Evolutionary conservation across 2,329 filamentous ascomycete genomes (phyloP), one percentile per base, ranked within the genome.

Genomic region (Aquanectria penicillioides): DNA sequence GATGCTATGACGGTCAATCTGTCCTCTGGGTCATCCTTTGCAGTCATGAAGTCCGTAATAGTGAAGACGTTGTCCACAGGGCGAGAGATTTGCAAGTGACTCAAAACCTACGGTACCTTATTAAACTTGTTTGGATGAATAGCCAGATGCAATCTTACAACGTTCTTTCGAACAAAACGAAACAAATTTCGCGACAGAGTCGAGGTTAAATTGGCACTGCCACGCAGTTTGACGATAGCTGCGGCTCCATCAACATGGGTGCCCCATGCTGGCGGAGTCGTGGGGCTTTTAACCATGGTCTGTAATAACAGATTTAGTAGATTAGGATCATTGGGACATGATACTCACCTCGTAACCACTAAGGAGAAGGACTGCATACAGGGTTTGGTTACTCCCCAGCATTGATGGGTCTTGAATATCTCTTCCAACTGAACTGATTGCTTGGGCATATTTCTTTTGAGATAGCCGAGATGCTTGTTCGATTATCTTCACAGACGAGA

Each of bases 271-370:
- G 50, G 49, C 11, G 48, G 20, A 29, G 33, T 15, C 12, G 47
- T 18, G 13, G 37, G 29, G 38, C 22, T 31, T 33, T 43, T 33
- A 8, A 51, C 17, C 18, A 59, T 62, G 10, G 59, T 59, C 55
- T 62, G 6, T 1, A 43, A 12, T 26, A n/a, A 38, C 29, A 23
- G 31, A 38, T 29, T 54, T 18, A 38, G 49, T 9, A 22, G 33
- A 29, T 10, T 6, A 4, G 20, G n/a, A 18, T 18, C n/a, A n/a
- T n/a, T n/a, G 13, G 13, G 11, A 23, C 12, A 37, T 5, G n/a
- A 9, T 15, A 58, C 59, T 40, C 15, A 59, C 59, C 54, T 62
- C 59, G 28, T 62, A 59, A 12, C 54, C 54, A 29, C 43, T 40
- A 10, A 62, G 20, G 6, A 58, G 54, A 34, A 62, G 54, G 26